Evolutionary conservation across 2,329 filamentous ascomycete genomes (phyloP).

Genomic region (Colletotrichum agaves): DNA sequence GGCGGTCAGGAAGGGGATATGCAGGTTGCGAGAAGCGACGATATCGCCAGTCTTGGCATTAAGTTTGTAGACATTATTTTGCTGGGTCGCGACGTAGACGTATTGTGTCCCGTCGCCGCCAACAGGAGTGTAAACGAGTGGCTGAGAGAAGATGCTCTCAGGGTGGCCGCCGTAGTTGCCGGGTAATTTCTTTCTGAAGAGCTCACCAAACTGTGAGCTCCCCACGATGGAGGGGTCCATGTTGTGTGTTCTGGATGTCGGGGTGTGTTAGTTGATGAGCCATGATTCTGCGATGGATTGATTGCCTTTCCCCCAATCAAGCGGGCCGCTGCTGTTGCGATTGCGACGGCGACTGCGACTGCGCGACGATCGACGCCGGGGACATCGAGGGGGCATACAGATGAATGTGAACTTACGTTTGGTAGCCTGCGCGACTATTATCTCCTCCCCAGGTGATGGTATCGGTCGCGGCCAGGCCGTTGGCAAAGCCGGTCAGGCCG

Average conservation of each 20-base stretch:
- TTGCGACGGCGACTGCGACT: too few relatives aligned
- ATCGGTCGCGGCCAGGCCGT: conserved; percentile 57
- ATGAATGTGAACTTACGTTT: conserved; percentile 52
- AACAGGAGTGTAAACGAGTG: conserved; percentile 60
- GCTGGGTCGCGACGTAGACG: conserved; percentile 66
- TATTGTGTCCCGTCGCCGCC: conserved; percentile 57
- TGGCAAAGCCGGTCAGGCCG: conserved; percentile 44
- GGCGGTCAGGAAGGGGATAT: conserved; percentile 59
- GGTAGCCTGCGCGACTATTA: conserved; percentile 64
- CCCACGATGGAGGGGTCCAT: conserved; percentile 69
- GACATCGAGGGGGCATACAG: too few relatives aligned
- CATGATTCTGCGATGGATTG: background rate
- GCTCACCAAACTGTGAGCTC: conserved; percentile 64
- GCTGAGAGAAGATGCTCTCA: conserved; percentile 65
- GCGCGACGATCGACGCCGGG: background rate
- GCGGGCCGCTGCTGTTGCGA: background rate
- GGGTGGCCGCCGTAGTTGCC: conserved; percentile 60
- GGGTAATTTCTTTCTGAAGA: conserved; percentile 63
- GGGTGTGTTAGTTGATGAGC: background rate
- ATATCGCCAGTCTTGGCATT: conserved; percentile 65
- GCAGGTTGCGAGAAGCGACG: conserved; percentile 57
- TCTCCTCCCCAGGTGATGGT: conserved; percentile 71
- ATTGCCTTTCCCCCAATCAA: background rate
- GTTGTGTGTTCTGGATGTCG: conserved; percentile 62
- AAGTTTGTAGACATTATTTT: conserved; percentile 68